Base-by-base conservation (phyloP, 2,329 filamentous ascomycete species). In the Corynespora cassiicola region DNA sequence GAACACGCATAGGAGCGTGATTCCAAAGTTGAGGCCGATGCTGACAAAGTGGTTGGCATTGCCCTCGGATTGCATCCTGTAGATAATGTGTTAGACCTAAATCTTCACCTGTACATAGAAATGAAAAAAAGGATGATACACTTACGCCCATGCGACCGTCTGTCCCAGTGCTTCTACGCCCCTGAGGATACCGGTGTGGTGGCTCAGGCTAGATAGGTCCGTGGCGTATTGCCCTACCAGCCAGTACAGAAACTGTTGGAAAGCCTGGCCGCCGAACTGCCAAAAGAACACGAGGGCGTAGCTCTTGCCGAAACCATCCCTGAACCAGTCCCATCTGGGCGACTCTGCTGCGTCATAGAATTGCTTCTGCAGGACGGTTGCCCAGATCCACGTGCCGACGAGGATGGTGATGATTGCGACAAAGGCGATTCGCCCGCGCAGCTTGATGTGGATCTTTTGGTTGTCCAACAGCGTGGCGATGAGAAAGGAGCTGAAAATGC, bases 181-280 rank as follows among this genome's bases (percentile, higher is more conserved):
- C 30, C 63, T 46, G 23, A 66, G 35, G n/a, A 66, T 66, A 36
- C 63, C 63, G n/a, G 61, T 64, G 29, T 62, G 58, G 45, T 65
- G 62, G 10, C 54, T 60, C 24, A 65, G 22, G 16, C 58, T 60
- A 3, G 54, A 60, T 1, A 66, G 42, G 38, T 65, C 53, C 2
- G 60, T 65, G 1, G 63, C 58, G 23, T 66, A 66, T 43, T 66
- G 63, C n/a, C 63, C 63, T 5, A 66, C 55, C 3, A 66, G 38
- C 63, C 63, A 66, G 40, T 66, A 66, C 12, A 66, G 35, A 24
- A 66, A 66, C 33, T 67, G 63, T 47, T 66, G 63, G 45, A 66
- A 67, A 1, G 63, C 61, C 36, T 67, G 63, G 0, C 63, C 63
- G 14, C 58, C 61, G 16, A 67, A 67, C 19, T 65, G 61, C 63